Percentiles rank a stretch among this genome's conserved stretches.
phyloP scores from a whole-genome alignment of 2,329 filamentous ascomycete genomes.

The Grosmannia huntii region DNA sequence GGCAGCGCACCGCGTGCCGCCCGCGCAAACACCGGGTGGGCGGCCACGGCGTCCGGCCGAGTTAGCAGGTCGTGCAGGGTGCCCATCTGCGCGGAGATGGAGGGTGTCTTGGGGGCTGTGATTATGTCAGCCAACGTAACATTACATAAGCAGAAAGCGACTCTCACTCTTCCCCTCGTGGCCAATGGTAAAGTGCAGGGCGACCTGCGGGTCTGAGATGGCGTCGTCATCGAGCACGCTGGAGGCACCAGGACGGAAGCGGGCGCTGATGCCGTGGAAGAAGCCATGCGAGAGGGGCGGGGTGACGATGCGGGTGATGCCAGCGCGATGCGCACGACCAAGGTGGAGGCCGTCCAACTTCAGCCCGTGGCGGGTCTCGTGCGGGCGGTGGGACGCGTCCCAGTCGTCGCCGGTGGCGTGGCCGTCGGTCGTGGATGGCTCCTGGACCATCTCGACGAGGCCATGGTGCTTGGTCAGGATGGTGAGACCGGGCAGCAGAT shows the following conservation, averaged over 20 bases:
- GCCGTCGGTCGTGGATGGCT: slow-evolving; percentile 34
- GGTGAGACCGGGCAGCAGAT: slow-evolving; percentile 36
- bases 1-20: slow-evolving; percentile 23
- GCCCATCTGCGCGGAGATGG: slow-evolving; percentile 1
- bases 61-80: background rate
- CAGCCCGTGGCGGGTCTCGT: slow-evolving; percentile 27
- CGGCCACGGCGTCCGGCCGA: background rate
- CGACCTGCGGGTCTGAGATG: background rate
- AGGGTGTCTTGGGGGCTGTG: background rate
- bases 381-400: slow-evolving; percentile 18
- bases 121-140: background rate
- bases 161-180: slow-evolving; percentile 1
- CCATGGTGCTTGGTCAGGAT: slow-evolving; percentile 34
- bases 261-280: slow-evolving; percentile 22
- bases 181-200: slow-evolving; percentile 3
- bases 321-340: slow-evolving; percentile 27
- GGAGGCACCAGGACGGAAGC: slow-evolving; percentile 14
- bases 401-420: slow-evolving; percentile 17
- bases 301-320: slow-evolving; percentile 30
- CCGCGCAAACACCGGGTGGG: background rate
- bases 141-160: background rate
- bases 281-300: slow-evolving; percentile 18
- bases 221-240: slow-evolving; percentile 6
- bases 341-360: slow-evolving; percentile 28
- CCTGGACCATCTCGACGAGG: slow-evolving; percentile 33